Percentiles rank a stretch among this genome's conserved stretches.
Evolutionary conservation across 2,329 filamentous ascomycete genomes (phyloP).

Genomic region (Aspergillus neotritici): DNA sequence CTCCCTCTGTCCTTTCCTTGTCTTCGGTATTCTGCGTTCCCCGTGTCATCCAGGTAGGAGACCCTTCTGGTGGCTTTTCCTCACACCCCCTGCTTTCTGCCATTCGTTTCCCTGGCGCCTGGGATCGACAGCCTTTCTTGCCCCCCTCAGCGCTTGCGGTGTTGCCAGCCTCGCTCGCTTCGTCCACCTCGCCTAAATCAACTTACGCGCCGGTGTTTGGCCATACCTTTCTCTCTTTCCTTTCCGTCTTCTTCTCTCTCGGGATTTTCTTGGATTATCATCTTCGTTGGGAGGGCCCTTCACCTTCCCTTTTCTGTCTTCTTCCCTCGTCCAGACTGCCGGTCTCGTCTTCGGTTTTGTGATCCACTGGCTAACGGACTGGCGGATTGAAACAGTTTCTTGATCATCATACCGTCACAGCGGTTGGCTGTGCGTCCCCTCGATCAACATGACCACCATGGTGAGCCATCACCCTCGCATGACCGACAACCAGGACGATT

Average conservation of each 20-base stretch:
- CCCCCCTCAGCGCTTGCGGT: too few relatives aligned
- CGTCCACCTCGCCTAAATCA: too few relatives aligned
- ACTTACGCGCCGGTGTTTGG: too few relatives aligned
- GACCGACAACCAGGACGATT: not conserved
- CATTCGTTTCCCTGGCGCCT: constrained; percentile 1
- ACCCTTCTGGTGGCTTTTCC: constrained; percentile 12
- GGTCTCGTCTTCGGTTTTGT: not conserved
- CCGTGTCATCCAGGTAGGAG: constrained; percentile 20
- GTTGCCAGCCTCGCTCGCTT: too few relatives aligned
- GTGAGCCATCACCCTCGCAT: constrained; percentile 19
- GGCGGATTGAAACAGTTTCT: constrained; percentile 7
- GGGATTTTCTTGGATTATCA: constrained; percentile 1
- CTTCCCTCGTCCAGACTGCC: not conserved
- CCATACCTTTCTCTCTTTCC: constrained; percentile 3
- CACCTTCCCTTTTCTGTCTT: not conserved
- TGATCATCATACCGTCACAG: constrained; percentile 15
- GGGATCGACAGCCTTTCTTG: too few relatives aligned
- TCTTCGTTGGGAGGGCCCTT: constrained; percentile 1
- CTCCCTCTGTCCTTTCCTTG: constrained; percentile 4
- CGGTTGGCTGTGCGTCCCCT: constrained; percentile 25
- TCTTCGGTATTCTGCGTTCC: too few relatives aligned
- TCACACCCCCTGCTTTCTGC: constrained; percentile 4
- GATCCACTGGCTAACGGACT: not conserved
- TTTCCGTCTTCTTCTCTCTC: constrained; percentile 1
- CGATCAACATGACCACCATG: constrained; percentile 36